These are phyloP conservation scores for Candida endomychidarum DNA, from an alignment of 805 yeast species.

Conservation along the genomic window DNA sequence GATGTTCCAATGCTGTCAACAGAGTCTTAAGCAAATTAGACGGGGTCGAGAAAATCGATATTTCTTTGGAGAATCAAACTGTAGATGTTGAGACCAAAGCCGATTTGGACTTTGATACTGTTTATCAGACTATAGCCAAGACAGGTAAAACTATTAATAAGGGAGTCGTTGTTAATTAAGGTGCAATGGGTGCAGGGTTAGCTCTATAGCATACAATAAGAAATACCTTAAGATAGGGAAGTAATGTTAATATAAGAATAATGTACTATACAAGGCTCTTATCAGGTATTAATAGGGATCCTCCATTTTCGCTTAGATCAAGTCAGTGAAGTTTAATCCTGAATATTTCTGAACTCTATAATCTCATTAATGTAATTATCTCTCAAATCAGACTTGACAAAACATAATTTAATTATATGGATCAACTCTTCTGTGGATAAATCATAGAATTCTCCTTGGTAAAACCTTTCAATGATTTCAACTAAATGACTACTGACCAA, in stretches of 20 bases:
- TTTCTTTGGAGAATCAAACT: slow-evolving; percentile 76
- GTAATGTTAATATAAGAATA: background rate
- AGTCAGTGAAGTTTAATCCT: background rate
- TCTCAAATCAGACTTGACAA: slow-evolving; percentile 47
- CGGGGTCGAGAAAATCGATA: slow-evolving; percentile 72
- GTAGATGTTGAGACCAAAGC: slow-evolving; percentile 69
- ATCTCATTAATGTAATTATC: slow-evolving; percentile 47
- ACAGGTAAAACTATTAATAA: slow-evolving; percentile 80
- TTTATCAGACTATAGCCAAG: slow-evolving; percentile 77
- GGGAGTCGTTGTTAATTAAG: slow-evolving; percentile 16
- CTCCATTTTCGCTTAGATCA: too few species aligned
- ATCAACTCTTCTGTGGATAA: slow-evolving; percentile 48
- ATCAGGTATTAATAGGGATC: too few species aligned
- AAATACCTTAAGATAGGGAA: too few species aligned
- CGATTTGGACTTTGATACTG: slow-evolving; percentile 66
- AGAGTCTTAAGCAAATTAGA: slow-evolving; percentile 68
- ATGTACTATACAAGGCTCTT: too few species aligned
- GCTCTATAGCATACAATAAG: too few species aligned
- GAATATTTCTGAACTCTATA: slow-evolving; percentile 37
- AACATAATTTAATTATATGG: slow-evolving; percentile 40
- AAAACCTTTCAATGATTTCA: slow-evolving; percentile 49
- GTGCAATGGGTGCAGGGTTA: too few species aligned
- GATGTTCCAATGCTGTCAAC: slow-evolving; percentile 86
- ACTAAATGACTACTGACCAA: slow-evolving; percentile 40
- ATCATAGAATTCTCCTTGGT: slow-evolving; percentile 52